Base-by-base conservation (phyloP, 805 yeast species). In the Candida dendrica region DNA sequence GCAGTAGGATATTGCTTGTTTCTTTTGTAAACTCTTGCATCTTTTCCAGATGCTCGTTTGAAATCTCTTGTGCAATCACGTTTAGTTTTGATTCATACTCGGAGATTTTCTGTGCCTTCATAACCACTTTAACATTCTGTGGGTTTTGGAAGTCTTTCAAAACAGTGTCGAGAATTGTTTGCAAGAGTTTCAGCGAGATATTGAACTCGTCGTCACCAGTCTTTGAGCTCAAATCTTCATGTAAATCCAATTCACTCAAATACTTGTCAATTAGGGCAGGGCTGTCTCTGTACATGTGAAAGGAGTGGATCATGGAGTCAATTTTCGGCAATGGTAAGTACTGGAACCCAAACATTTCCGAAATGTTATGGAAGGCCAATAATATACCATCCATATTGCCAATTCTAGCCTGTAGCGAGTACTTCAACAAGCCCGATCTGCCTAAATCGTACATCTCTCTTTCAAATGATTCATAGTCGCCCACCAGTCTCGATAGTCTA, bases 301-400 rank as follows among this genome's bases (percentile, higher is more conserved):
- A 65, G 1, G 74, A 63, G 50, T 84, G 88, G 46, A 74, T 66
- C 8, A 78, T 66, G 42, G 69, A 63, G 58, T 91, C 97, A 47
- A 91, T 74, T 33, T 80, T 85, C 1, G 66, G 61, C 39, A 90
- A 64, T 1, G 95, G 90, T 24, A 91, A 58, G 59, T 91, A 91
- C 60, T 89, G 91, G 61, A 89, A 93, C 3, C 97, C 98, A 62
- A 91, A 87, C 51, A 90, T 75, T 38, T 79, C 67, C 26, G 76
- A 70, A 40, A 88, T 74, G 59, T 90, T 91, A 60, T 91, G 98
- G 60, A 81, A 91, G 0, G 96, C 96, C 14, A 91, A 71, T 51
- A 86, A 88, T 3, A 93, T 87, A 6, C 98, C 98, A 61, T 90
- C 97, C 98, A 93, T 91, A 52, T 84, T 80, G 3, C 98, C 98